phyloP scores from a whole-genome alignment of 306 rosid species.

The Vicia villosa region DNA sequence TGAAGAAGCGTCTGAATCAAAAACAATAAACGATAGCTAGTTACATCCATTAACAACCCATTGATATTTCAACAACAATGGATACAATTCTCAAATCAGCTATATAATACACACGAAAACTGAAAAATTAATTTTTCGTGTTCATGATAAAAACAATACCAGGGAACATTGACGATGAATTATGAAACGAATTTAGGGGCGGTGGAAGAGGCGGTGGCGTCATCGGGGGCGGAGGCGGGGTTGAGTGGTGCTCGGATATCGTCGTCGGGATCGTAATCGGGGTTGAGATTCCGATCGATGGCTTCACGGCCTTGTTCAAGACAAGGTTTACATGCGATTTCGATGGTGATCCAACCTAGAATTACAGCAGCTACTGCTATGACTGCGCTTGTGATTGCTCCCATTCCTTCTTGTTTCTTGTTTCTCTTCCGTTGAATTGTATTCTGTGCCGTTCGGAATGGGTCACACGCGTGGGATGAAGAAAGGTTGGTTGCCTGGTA shows the following conservation, averaged over 20 bases:
- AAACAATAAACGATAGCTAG: too few species aligned
- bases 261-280: constrained; percentile 88
- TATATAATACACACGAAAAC: not conserved
- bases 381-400: constrained; percentile 73
- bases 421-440: not conserved
- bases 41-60: too few species aligned
- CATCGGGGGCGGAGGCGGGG: constrained; percentile 8
- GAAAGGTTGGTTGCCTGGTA: too few species aligned
- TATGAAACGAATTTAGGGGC: constrained; percentile 51
- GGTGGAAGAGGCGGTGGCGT: constrained; percentile 25
- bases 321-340: constrained; percentile 93
- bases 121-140: not conserved
- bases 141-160: constrained; percentile 1
- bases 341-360: constrained; percentile 85
- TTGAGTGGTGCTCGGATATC: constrained; percentile 63
- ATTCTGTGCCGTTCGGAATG: too few species aligned
- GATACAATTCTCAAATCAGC: not conserved
- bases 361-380: constrained; percentile 80
- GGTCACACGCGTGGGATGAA: too few species aligned
- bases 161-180: not conserved
- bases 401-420: constrained; percentile 44
- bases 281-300: constrained; percentile 77
- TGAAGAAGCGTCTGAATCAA: too few species aligned
- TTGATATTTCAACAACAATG: not conserved
- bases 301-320: constrained; percentile 81